These are phyloP conservation scores for Sarocladium oryzae DNA, from an alignment of 2,329 filamentous ascomycete species.

Conservation along the genomic window DNA sequence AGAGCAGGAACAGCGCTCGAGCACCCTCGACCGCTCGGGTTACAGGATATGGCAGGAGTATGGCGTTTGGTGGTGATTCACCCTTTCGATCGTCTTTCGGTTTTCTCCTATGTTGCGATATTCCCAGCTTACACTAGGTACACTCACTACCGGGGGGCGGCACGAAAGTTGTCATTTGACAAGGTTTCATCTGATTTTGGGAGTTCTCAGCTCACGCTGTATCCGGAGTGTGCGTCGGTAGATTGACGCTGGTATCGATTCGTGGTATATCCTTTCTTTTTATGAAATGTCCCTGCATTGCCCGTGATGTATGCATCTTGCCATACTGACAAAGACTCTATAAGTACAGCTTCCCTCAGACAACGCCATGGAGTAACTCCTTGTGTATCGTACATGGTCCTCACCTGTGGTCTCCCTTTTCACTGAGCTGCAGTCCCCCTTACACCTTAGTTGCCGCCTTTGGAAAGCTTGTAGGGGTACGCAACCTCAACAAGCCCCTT, in stretches of 20 bases:
- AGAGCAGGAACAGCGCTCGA: constrained; percentile 4
- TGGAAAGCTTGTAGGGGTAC: constrained; percentile 48
- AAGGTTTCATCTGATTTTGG: neutral
- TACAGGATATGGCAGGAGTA: constrained; percentile 21
- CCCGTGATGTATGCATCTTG: neutral
- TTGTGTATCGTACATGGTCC: neutral
- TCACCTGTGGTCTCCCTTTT: neutral
- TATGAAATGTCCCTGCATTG: neutral
- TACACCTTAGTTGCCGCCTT: constrained; percentile 1
- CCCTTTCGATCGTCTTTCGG: neutral
- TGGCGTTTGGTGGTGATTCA: constrained; percentile 14
- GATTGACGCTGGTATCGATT: constrained; percentile 2
- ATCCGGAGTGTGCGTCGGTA: neutral
- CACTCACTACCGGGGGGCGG: neutral
- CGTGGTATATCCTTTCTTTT: no score
- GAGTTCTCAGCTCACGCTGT: neutral
- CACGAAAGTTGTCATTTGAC: neutral
- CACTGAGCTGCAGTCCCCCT: neutral
- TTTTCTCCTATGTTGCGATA: neutral
- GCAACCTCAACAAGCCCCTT: constrained; percentile 68
- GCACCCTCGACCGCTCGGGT: neutral
- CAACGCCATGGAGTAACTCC: no score
- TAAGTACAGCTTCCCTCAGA: constrained; percentile 2
- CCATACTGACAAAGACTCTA: neutral
- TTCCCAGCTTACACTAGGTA: neutral